phyloP scores from a whole-genome alignment of 306 rosid species.

The Quercus ilex region DNA sequence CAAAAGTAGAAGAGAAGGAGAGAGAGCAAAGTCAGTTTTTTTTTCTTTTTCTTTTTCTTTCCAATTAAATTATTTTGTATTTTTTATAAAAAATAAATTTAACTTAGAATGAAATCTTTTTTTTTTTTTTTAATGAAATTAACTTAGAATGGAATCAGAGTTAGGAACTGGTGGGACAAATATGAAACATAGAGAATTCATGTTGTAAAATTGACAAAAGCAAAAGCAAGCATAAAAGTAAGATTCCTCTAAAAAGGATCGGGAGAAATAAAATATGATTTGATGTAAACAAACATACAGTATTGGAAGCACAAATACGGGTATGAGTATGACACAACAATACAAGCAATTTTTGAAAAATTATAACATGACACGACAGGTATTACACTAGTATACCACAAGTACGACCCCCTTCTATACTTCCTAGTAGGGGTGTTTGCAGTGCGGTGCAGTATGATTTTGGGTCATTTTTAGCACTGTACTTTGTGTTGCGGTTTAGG shows the following conservation, averaged over 20 bases:
- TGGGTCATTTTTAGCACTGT: too few relatives aligned
- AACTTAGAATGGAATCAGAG: neutral
- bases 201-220: neutral
- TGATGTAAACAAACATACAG: neutral
- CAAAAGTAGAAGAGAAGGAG: too few relatives aligned
- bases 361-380: too few relatives aligned
- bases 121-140: neutral
- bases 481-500: too few relatives aligned
- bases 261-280: neutral
- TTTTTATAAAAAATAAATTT: neutral
- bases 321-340: too few relatives aligned
- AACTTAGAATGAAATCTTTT: neutral
- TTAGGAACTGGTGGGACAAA: neutral
- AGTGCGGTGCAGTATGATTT: too few relatives aligned
- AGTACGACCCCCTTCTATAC: too few relatives aligned
- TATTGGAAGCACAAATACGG: too few relatives aligned
- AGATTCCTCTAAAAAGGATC: constrained; percentile 33
- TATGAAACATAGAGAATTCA: constrained; percentile 1
- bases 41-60: too few relatives aligned
- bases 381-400: too few relatives aligned
- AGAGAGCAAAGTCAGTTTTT: neutral
- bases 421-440: too few relatives aligned
- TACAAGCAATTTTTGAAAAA: too few relatives aligned
- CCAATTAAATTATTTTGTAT: neutral
- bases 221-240: constrained; percentile 18